Conservation (phyloP, 2,329 filamentous ascomycete genomes). For the Arthrobotrys musiformis region DNA sequence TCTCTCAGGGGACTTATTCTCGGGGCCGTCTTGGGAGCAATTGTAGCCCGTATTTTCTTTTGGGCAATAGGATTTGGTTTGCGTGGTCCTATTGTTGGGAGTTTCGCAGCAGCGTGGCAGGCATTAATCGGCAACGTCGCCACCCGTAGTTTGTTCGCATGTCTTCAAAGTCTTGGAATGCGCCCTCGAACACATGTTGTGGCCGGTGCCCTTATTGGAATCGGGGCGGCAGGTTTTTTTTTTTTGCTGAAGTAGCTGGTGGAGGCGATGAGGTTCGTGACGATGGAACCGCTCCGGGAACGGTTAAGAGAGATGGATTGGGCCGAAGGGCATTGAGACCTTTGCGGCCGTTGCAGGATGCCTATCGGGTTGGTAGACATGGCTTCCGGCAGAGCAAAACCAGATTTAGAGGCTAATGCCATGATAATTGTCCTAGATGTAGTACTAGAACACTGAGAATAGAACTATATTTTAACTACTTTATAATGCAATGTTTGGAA, state of each 20-base stretch:
- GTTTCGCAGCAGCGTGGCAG: constrained; percentile 26
- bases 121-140: constrained; percentile 31
- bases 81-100: constrained; percentile 9
- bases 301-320: background rate
- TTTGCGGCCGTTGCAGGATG: background rate
- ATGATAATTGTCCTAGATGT: no score
- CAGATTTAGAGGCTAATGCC: constrained; percentile 1
- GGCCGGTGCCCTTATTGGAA: background rate
- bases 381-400: background rate
- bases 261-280: background rate
- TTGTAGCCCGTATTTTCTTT: constrained; percentile 8
- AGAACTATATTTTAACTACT: no score
- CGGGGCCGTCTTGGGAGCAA: no score
- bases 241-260: constrained; percentile 5
- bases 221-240: constrained; percentile 14
- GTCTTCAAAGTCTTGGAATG: constrained; percentile 27
- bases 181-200: no score
- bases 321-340: constrained; percentile 3
- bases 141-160: constrained; percentile 43
- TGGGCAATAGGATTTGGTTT: constrained; percentile 23
- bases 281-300: background rate
- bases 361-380: background rate
- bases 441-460: no score
- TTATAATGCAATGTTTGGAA: no score
- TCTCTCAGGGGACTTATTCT: no score